Base-by-base conservation (phyloP, 1,139 yeast species). In the Geotrichum macrosporum region DNA sequence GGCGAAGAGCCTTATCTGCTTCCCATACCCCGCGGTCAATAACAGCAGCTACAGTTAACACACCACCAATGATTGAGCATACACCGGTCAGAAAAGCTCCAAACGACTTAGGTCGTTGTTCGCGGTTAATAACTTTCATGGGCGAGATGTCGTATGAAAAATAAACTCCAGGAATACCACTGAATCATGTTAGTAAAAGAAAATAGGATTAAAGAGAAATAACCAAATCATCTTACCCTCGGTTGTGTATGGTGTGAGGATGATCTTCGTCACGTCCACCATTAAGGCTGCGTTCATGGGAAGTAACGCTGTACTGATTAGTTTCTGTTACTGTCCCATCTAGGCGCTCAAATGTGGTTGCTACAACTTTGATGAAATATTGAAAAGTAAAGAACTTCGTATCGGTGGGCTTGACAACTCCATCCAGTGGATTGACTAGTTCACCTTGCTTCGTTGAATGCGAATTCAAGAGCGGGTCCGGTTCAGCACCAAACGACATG, bases 251-350 rank as follows among this genome's bases (percentile, higher is more conserved):
- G 0, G 96, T 87, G 63, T 86, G 84, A 44, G 89, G 89, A 66
- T 92, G 95, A 62, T 87, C 96, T 26, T 76, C 84, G 62, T 92
- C 98, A 50, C 82, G 75, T 29, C 97, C 98, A 12, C 98, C 97
- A 26, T 44, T 55, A 36, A 88, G 65, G 8, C 95, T 89, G 56
- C 97, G 77, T 58, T 85, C 89, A 65, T 92, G 98, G 41, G 78
- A 76, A 1, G 96, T 87, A n/a, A 84, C 94, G 2, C 92, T 80
- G 67, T 86, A 89, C 65, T 89, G 96, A 63, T 92, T 87, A 3
- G 97, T 86, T 55, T 87, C 95, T n/a, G 81, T 58, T 13, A 65
- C 60, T 15, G 67, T 62, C 32, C 60, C 60, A 24, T 62, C 58
- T 55, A 86, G 68, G 54, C 74, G 80, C 67, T 84, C 95, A 60